phyloP scores from a whole-genome alignment of 345 rosid genomes.

The Crucihimalaya himalaica region DNA sequence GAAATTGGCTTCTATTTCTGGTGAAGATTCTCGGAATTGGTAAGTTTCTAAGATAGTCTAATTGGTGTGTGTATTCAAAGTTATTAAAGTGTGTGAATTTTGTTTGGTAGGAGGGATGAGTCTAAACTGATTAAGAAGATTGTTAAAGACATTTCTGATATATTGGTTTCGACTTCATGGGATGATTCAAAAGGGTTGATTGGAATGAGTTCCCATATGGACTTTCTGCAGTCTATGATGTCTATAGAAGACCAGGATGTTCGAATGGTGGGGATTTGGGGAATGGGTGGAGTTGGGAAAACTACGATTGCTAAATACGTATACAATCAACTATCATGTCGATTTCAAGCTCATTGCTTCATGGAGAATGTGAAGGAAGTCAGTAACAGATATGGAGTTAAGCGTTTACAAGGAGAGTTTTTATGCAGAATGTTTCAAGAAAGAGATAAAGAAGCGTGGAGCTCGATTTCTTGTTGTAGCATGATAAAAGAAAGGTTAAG shows the following conservation, averaged over 20 bases:
- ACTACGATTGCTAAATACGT: constrained; percentile 34
- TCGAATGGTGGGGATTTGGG: constrained; percentile 43
- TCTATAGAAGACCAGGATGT: constrained; percentile 16
- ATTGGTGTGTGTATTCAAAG: not conserved
- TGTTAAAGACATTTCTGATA: constrained; percentile 30
- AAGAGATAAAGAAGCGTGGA: constrained; percentile 25
- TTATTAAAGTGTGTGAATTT: not conserved
- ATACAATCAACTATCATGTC: constrained; percentile 21
- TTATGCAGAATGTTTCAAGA: constrained; percentile 34
- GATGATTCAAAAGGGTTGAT: constrained; percentile 25
- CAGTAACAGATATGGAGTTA: constrained; percentile 23
- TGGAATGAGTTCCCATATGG: constrained; percentile 36
- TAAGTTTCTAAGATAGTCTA: constrained; percentile 16
- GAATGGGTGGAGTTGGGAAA: constrained; percentile 46
- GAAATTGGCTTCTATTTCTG: constrained; percentile 24
- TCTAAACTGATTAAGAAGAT: constrained; percentile 35
- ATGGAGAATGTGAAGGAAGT: constrained; percentile 36
- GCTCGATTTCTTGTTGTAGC: not conserved
- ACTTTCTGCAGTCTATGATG: constrained; percentile 35
- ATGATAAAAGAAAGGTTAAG: constrained; percentile 30
- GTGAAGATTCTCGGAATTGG: constrained; percentile 40
- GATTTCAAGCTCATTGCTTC: constrained; percentile 38
- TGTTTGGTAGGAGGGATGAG: constrained; percentile 35
- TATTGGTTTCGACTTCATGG: constrained; percentile 2
- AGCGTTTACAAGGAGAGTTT: constrained; percentile 29